A percentile compares a stretch with the other conserved stretches of the same genome.
Evolutionary conservation across 345 rosid genomes (phyloP).

Genomic region (Aurinia saxatilis): DNA sequence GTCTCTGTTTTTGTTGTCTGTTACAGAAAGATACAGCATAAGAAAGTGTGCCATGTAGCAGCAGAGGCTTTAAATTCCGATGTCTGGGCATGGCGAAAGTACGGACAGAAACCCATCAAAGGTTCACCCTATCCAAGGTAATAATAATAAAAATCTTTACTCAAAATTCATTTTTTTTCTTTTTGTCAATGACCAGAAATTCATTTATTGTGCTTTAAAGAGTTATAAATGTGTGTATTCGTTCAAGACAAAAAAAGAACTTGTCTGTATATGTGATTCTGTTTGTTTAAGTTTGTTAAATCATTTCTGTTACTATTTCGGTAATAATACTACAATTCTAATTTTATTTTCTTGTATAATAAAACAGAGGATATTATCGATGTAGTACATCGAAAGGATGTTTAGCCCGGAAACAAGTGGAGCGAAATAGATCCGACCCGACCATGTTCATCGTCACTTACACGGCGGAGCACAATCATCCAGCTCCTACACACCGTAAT

Average conservation of each 20-base stretch:
- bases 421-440: constrained; percentile 95
- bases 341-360: background rate
- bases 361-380: constrained; percentile 83
- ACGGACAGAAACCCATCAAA: constrained; percentile 99
- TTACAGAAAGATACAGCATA: constrained; percentile 76
- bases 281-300: background rate
- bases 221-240: constrained; percentile 13
- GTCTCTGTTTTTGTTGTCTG: background rate
- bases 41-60: constrained; percentile 87
- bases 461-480: constrained; percentile 93
- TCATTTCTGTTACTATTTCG: background rate
- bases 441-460: constrained; percentile 82
- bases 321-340: background rate
- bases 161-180: too few relatives aligned
- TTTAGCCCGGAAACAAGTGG: constrained; percentile 96
- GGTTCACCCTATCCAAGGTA: constrained; percentile 98
- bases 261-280: constrained; percentile 18
- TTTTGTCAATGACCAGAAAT: too few relatives aligned
- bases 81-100: constrained; percentile 99
- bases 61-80: constrained; percentile 84
- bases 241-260: constrained; percentile 15
- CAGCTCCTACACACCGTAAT: constrained; percentile 88
- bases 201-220: constrained; percentile 19
- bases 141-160: background rate
- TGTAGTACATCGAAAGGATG: constrained; percentile 95